Evolutionary conservation across 306 rosid species (phyloP).

Genomic region (Vigna mungo): DNA sequence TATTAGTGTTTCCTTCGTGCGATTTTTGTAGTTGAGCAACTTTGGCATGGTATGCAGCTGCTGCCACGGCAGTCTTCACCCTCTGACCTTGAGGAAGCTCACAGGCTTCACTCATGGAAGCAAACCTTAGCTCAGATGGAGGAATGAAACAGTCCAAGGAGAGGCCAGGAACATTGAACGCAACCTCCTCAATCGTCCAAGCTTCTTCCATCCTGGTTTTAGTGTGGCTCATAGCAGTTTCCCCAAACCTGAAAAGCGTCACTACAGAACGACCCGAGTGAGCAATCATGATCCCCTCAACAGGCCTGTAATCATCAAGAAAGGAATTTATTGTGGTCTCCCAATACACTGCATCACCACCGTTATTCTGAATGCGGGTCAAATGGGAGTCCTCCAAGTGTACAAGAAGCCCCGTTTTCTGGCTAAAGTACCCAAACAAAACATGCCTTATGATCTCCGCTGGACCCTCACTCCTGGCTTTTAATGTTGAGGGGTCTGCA

Average conservation of each 20-base stretch:
- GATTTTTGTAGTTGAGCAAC: slow-evolving; percentile 71
- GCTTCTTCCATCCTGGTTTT: slow-evolving; percentile 99
- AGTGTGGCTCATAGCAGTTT: slow-evolving; percentile 98
- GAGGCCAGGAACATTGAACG: slow-evolving; percentile 94
- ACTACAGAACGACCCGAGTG: slow-evolving; percentile 95
- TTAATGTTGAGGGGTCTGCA: slow-evolving; percentile 85
- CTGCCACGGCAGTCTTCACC: slow-evolving; percentile 56
- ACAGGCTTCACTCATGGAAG: slow-evolving; percentile 84
- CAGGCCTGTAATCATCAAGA: slow-evolving; percentile 86
- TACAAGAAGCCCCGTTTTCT: slow-evolving; percentile 90
- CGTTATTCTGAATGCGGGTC: slow-evolving; percentile 97
- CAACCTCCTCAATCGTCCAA: slow-evolving; percentile 98
- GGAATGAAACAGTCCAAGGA: slow-evolving; percentile 97
- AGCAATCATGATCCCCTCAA: slow-evolving; percentile 96
- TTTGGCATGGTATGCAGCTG: slow-evolving; percentile 70
- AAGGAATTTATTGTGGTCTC: slow-evolving; percentile 97
- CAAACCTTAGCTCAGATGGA: slow-evolving; percentile 91
- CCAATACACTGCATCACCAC: slow-evolving; percentile 99
- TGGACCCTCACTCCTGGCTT: slow-evolving; percentile 98
- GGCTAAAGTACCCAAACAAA: slow-evolving; percentile 98
- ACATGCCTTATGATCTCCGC: slow-evolving; percentile 98
- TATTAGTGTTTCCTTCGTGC: slow-evolving; percentile 57
- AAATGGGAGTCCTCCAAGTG: slow-evolving; percentile 99
- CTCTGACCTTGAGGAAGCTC: slow-evolving; percentile 77
- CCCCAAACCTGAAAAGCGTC: slow-evolving; percentile 98